Percentiles rank a stretch among this genome's conserved stretches.
Evolutionary conservation across 208 protist species (phyloP).

Genomic region (Crithidia fasciculata): DNA sequence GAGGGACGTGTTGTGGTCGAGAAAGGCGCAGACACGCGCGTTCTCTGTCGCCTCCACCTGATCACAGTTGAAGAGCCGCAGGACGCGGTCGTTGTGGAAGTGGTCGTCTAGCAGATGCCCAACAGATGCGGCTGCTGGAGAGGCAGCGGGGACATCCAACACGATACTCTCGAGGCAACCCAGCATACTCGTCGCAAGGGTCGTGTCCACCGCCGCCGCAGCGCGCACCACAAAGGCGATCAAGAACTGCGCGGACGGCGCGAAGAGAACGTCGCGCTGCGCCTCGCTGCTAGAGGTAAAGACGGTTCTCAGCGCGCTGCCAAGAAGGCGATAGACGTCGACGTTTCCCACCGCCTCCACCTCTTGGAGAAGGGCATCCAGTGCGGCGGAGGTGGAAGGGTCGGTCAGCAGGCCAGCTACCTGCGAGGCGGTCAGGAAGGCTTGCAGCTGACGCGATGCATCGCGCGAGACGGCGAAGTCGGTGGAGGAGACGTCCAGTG

Average conservation of each 20-base stretch:
- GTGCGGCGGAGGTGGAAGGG: neutral
- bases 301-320: conserved; percentile 27
- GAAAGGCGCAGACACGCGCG: conserved; percentile 39
- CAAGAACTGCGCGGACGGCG: conserved; percentile 33
- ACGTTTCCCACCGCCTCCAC: conserved; percentile 43
- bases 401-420: conserved; percentile 26
- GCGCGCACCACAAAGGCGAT: conserved; percentile 47
- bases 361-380: conserved; percentile 45
- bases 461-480: conserved; percentile 42
- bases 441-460: conserved; percentile 29
- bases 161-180: conserved; percentile 30
- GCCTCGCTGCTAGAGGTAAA: conserved; percentile 22
- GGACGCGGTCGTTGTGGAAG: conserved; percentile 54
- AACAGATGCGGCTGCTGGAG: conserved; percentile 22
- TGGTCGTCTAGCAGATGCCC: conserved; percentile 41
- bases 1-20: conserved; percentile 50
- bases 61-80: conserved; percentile 82
- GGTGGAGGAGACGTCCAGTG: conserved; percentile 41
- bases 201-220: conserved; percentile 25
- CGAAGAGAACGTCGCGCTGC: conserved; percentile 25
- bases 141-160: conserved; percentile 3
- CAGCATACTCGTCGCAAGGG: conserved; percentile 27
- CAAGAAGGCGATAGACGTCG: conserved; percentile 60
- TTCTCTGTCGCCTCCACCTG: conserved; percentile 49
- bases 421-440: conserved; percentile 27